phyloP scores from a whole-genome alignment of 75 land plant species.

The Cryptomeria japonica region DNA sequence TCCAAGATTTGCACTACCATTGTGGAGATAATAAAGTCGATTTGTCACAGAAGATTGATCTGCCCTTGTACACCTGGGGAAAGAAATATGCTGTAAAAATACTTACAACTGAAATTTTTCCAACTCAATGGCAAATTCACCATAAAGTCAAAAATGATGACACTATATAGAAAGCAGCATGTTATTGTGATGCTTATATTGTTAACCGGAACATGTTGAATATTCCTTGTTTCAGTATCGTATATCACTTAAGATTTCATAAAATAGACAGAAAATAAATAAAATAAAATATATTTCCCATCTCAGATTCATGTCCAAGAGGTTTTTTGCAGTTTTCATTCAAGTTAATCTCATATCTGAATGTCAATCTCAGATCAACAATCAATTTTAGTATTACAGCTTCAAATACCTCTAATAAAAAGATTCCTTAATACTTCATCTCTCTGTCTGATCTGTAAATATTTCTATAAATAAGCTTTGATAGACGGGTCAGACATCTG shows the following conservation, averaged over 20 bases:
- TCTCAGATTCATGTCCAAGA: background rate
- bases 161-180: background rate
- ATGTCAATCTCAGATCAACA: background rate
- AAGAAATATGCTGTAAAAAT: background rate
- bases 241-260: background rate
- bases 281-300: background rate
- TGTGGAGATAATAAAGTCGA: constrained; percentile 77
- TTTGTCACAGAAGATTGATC: constrained; percentile 85
- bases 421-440: background rate
- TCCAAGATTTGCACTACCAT: constrained; percentile 94
- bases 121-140: background rate
- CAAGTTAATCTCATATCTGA: background rate
- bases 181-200: background rate
- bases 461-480: background rate
- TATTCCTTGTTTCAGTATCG: background rate
- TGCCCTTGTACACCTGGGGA: constrained; percentile 78
- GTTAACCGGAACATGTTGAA: background rate
- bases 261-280: background rate
- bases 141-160: background rate
- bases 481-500: background rate
- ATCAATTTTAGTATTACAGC: no score
- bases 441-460: background rate
- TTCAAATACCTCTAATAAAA: background rate
- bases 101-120: background rate
- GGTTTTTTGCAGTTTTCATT: background rate